Conservation (phyloP, 1,284 basidiomycete species). For the Apiotrichum gracile region DNA sequence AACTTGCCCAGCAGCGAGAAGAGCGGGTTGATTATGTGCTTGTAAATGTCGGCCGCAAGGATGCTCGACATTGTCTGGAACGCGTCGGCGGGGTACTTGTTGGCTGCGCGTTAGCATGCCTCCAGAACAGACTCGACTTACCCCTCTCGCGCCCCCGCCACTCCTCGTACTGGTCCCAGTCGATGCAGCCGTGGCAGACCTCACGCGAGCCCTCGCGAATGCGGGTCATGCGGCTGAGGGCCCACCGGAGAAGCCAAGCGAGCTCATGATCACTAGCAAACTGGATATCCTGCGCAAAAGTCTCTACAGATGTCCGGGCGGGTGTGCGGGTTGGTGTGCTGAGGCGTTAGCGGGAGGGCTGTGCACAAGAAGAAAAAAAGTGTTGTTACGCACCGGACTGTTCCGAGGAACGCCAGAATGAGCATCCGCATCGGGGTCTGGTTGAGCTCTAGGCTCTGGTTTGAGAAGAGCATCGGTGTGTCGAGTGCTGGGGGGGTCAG, state of each 20-base stretch:
- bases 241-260: constrained; percentile 80
- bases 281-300: constrained; percentile 67
- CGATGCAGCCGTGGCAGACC: constrained; percentile 65
- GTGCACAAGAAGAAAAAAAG: neutral
- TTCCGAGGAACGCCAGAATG: constrained; percentile 63
- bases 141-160: constrained; percentile 72
- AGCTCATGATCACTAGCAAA: constrained; percentile 79
- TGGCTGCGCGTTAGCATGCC: constrained; percentile 50
- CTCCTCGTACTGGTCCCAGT: constrained; percentile 69
- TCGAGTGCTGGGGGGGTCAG: constrained; percentile 56
- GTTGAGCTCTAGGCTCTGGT: constrained; percentile 74
- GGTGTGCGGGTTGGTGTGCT: constrained; percentile 50
- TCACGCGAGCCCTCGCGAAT: constrained; percentile 49
- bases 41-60: constrained; percentile 52
- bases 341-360: constrained; percentile 33
- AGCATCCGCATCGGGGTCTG: constrained; percentile 64
- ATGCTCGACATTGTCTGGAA: constrained; percentile 55
- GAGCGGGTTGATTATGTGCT: constrained; percentile 58
- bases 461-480: constrained; percentile 82
- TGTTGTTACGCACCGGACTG: constrained; percentile 28
- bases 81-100: constrained; percentile 61
- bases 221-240: constrained; percentile 65
- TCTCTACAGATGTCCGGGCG: constrained; percentile 24
- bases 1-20: constrained; percentile 70
- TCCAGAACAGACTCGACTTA: constrained; percentile 48